phyloP scores from a whole-genome alignment of 306 rosid species.

The Begonia peltatifolia region DNA sequence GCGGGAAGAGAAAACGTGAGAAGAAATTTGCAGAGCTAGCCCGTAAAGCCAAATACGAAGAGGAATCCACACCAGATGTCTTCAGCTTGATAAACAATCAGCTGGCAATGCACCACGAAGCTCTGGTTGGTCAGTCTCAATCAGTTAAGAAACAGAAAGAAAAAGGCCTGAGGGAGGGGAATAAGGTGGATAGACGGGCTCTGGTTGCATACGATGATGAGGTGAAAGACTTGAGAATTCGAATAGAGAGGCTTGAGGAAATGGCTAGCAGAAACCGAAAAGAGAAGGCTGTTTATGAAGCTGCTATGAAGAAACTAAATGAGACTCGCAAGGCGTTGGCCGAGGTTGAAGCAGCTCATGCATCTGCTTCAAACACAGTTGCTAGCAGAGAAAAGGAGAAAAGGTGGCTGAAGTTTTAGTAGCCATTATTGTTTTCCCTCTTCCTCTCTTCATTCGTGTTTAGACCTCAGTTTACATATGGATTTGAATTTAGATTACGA shows the following conservation, averaged over 20 bases:
- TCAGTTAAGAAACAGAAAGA: conserved; percentile 42
- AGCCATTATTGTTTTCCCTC: no score
- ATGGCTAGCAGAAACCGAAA: conserved; percentile 59
- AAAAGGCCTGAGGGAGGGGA: conserved; percentile 44
- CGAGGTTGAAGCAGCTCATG: conserved; percentile 54
- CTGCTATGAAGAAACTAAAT: conserved; percentile 56
- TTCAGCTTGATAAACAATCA: conserved; percentile 69
- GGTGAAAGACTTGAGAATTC: conserved; percentile 59
- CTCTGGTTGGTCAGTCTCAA: conserved; percentile 30
- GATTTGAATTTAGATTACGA: no score
- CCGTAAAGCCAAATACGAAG: conserved; percentile 51
- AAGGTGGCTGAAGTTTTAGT: conserved; percentile 88
- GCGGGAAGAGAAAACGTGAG: conserved; percentile 83
- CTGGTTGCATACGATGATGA: conserved; percentile 63
- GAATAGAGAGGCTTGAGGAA: conserved; percentile 73
- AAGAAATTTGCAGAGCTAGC: conserved; percentile 57
- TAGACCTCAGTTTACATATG: no score
- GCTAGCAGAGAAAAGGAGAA: conserved; percentile 77
- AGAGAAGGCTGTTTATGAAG: conserved; percentile 77
- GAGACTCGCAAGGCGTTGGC: conserved; percentile 78
- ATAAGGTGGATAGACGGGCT: conserved; percentile 53
- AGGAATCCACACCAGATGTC: conserved; percentile 47
- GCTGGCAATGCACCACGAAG: conserved; percentile 52
- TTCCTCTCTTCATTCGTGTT: no score
- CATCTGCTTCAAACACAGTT: conserved; percentile 78